Conservation (phyloP, 2,329 filamentous ascomycete species). For the Chlorencoelia australis region DNA sequence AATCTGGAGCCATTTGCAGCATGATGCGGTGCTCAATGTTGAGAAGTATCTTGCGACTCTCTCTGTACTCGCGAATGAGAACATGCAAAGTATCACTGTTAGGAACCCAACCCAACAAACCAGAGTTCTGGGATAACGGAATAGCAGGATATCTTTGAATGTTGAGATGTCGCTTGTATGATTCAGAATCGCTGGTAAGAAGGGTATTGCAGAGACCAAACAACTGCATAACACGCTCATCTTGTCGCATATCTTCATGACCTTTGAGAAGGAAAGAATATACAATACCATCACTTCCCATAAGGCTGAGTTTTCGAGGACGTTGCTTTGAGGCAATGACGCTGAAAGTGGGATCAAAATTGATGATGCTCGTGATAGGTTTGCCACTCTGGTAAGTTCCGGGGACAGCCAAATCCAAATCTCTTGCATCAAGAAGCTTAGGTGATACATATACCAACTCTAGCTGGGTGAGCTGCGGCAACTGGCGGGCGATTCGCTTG, state of each 20-base stretch:
- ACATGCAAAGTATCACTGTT: slow-evolving; percentile 97
- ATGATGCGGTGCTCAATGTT: slow-evolving; percentile 99
- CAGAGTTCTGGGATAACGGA: slow-evolving; percentile 90
- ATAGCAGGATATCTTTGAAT: slow-evolving; percentile 97
- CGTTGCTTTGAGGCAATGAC: slow-evolving; percentile 97
- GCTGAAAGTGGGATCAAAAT: slow-evolving; percentile 79
- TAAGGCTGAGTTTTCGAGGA: slow-evolving; percentile 77
- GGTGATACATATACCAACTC: slow-evolving; percentile 97
- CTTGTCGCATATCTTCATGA: slow-evolving; percentile 98
- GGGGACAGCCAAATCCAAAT: slow-evolving; percentile 89
- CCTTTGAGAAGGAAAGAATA: slow-evolving; percentile 93
- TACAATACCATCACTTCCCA: slow-evolving; percentile 76
- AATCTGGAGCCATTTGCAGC: slow-evolving; percentile 99
- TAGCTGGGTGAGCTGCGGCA: slow-evolving; percentile 84
- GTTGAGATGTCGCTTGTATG: slow-evolving; percentile 91
- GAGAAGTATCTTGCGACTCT: slow-evolving; percentile 91
- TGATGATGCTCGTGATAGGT: slow-evolving; percentile 73
- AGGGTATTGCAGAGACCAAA: slow-evolving; percentile 97
- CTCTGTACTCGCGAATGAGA: slow-evolving; percentile 92
- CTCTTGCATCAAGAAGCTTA: slow-evolving; percentile 72
- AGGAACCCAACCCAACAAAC: slow-evolving; percentile 89
- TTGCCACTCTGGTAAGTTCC: slow-evolving; percentile 78
- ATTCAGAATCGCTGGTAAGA: slow-evolving; percentile 85
- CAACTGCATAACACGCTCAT: slow-evolving; percentile 98
- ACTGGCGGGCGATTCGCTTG: slow-evolving; percentile 83